phyloP scores from a whole-genome alignment of 768 basidiomycete species.

The Macrolepiota dolichaula region DNA sequence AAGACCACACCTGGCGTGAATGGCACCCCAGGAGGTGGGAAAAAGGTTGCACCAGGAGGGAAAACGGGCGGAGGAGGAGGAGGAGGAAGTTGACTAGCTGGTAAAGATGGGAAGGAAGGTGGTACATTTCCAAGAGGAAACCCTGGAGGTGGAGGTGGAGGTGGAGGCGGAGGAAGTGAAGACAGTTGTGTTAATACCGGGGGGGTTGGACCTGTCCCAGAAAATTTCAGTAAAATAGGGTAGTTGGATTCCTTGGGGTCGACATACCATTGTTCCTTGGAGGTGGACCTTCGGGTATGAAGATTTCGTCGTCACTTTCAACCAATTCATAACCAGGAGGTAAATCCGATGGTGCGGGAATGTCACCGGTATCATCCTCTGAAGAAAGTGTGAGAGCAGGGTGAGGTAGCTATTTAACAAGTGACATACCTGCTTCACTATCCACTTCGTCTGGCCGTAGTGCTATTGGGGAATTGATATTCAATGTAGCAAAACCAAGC shows the following conservation, averaged over 20 bases:
- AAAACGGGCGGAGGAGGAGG: conserved; percentile 15
- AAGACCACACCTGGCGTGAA: conserved; percentile 1
- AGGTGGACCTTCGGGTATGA: conserved; percentile 84
- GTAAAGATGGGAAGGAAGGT: conserved; percentile 16
- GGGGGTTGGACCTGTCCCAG: neutral
- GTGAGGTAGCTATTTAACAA: conserved; percentile 15
- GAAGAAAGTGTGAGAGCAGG: neutral
- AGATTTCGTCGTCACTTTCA: conserved; percentile 79
- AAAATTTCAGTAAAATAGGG: neutral
- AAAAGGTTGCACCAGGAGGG: conserved; percentile 7
- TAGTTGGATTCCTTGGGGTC: neutral
- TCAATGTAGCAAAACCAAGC: neutral
- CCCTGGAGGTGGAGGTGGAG: conserved; percentile 25
- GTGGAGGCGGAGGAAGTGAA: conserved; percentile 24
- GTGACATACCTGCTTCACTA: conserved; percentile 43
- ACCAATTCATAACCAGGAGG: conserved; percentile 52
- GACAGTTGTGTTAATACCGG: conserved; percentile 20
- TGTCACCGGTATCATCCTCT: conserved; percentile 51
- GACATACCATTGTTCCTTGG: conserved; percentile 27
- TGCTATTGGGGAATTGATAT: conserved; percentile 35
- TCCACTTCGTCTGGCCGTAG: conserved; percentile 59
- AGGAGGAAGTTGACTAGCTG: conserved; percentile 1
- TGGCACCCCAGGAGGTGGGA: conserved; percentile 10
- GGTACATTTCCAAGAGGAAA: conserved; percentile 24
- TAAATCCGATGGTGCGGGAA: conserved; percentile 62